Evolutionary conservation across 495 filamentous ascomycete genomes (phyloP), one percentile per base, ranked within the genome.

Genomic region (Xylaria nigripes): DNA sequence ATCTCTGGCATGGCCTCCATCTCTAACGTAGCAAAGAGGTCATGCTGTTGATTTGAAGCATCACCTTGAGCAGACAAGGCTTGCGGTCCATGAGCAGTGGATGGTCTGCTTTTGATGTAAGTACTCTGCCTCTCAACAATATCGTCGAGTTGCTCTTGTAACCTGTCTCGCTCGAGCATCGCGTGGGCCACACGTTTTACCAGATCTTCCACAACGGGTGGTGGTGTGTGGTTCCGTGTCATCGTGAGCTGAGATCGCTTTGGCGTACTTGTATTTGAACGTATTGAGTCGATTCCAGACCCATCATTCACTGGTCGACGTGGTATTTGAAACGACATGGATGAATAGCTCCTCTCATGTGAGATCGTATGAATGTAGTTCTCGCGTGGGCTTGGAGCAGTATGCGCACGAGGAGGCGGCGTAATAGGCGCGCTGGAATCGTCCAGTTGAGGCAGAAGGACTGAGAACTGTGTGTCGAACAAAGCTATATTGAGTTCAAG

Each of bases 401-500:
- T 69, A 54, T 70, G 63, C 10, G 67, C 67, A 3, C 67, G 72
- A 3, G 68, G 72, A 25, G 72, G 77, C 12, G 70, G 72, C 6
- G 72, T 70, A 29, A 66, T 54, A 25, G 59, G 58, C 3, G 71
- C 63, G 23, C 36, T 50, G 40, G 65, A 57, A 48, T 62, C 57
- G 30, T 70, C 61, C 48, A 84, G 69, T 51, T 77, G 69, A 24
- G 80, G 78, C 4, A 86, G 58, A 18, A 80, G 70, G 9, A 81
- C 78, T 13, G 89, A 88, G 9, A 94, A 72, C 42, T 76, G 78
- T 62, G 84, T 81, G 24, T 82, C 75, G 23, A 82, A 78, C 50
- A 76, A 64, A 62, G 87, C 83, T 53, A 94, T 86, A 69, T 80
- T 89, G 46, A 94, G 74, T 68, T 92, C 81, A 34, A 93, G 73